These are phyloP conservation scores for Pholiota conissans DNA, from an alignment of 768 basidiomycete genomes.

Conservation along the genomic window DNA sequence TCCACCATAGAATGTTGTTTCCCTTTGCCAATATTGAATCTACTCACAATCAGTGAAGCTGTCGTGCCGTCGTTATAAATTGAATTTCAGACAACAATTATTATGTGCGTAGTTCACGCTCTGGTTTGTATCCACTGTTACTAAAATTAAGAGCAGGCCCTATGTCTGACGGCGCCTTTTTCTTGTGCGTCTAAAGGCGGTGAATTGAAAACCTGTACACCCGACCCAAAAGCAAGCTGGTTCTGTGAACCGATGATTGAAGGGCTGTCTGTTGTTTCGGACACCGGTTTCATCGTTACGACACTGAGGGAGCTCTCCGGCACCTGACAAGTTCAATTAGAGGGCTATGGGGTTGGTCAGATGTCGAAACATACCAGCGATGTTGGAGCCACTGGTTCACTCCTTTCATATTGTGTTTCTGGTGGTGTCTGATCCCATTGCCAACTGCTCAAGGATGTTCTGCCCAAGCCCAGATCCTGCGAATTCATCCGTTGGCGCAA, in stretches of 20 bases:
- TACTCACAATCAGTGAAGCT: too few species aligned
- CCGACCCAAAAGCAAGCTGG: constrained; percentile 9
- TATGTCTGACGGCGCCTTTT: constrained; percentile 14
- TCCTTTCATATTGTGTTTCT: background rate
- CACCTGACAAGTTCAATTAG: background rate
- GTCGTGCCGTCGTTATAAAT: too few species aligned
- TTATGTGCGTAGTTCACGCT: too few species aligned
- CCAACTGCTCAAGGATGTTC: constrained; percentile 40
- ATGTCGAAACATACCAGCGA: background rate
- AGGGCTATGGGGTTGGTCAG: background rate
- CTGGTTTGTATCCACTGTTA: too few species aligned
- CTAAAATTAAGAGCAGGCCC: constrained; percentile 14
- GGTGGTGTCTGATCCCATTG: constrained; percentile 16
- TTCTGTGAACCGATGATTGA: background rate
- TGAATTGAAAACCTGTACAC: constrained; percentile 11
- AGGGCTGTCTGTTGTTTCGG: background rate
- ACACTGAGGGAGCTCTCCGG: background rate
- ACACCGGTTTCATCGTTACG: background rate
- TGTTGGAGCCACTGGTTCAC: background rate
- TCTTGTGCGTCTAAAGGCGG: constrained; percentile 18
- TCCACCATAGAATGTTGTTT: too few species aligned
- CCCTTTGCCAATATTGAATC: too few species aligned
- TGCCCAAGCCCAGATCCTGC: constrained; percentile 39
- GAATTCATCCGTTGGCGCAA: constrained; percentile 39
- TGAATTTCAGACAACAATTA: too few species aligned